Percentiles rank a stretch among this genome's conserved stretches.
Conservation (phyloP, 441 rosid species). For the Croton laevigatus region DNA sequence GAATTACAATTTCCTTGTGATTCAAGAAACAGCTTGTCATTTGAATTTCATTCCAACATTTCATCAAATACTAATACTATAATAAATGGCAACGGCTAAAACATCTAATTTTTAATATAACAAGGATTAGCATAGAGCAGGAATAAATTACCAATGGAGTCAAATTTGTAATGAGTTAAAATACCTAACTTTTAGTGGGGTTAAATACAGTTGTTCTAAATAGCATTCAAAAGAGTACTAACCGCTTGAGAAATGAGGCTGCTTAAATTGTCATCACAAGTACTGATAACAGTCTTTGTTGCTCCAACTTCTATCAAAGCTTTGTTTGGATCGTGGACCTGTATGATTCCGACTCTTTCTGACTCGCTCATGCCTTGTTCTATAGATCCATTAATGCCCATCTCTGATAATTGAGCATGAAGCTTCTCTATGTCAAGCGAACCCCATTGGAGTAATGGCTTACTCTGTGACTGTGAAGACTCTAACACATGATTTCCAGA, state of each 20-base stretch:
- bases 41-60: too few species aligned
- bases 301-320: slow-evolving; percentile 46
- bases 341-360: slow-evolving; percentile 21
- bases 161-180: too few species aligned
- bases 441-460: slow-evolving; percentile 47
- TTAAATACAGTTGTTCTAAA: slow-evolving; percentile 24
- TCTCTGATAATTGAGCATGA: slow-evolving; percentile 37
- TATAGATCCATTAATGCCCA: slow-evolving; percentile 50
- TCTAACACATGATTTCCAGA: slow-evolving; percentile 29
- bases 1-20: too few species aligned
- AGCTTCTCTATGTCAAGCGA: slow-evolving; percentile 48
- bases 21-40: too few species aligned
- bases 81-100: too few species aligned
- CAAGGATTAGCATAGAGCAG: too few species aligned
- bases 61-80: too few species aligned
- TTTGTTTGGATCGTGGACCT: slow-evolving; percentile 36
- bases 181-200: too few species aligned
- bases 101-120: too few species aligned
- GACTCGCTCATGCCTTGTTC: slow-evolving; percentile 29
- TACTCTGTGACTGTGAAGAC: slow-evolving; percentile 29
- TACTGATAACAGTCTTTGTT: slow-evolving; percentile 36
- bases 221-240: slow-evolving; percentile 39
- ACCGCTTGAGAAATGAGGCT: slow-evolving; percentile 42
- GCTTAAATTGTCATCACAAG: slow-evolving; percentile 44
- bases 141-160: too few species aligned